Conservation (phyloP, 768 basidiomycete genomes). For the Gymnopilus junonius region DNA sequence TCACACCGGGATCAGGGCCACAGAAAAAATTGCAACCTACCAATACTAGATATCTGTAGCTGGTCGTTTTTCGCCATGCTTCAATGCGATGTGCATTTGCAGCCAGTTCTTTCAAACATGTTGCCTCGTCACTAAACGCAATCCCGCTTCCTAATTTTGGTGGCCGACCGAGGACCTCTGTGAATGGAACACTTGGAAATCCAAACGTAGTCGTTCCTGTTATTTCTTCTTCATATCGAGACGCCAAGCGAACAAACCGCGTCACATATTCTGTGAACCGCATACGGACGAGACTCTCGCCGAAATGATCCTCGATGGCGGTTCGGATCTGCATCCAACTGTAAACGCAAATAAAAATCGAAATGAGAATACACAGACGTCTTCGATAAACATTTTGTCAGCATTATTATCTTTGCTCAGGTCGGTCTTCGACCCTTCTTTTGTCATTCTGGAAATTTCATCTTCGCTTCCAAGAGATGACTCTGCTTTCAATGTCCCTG, state of each 20-base stretch:
- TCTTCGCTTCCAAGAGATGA: constrained; percentile 67
- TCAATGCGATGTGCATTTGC: constrained; percentile 87
- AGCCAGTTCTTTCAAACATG: constrained; percentile 69
- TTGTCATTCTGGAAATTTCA: constrained; percentile 64
- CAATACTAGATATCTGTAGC: constrained; percentile 72
- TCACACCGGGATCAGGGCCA: constrained; percentile 11
- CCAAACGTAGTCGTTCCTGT: constrained; percentile 79
- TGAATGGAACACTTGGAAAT: constrained; percentile 61
- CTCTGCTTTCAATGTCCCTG: constrained; percentile 70
- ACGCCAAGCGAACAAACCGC: constrained; percentile 88
- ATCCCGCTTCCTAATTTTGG: constrained; percentile 80
- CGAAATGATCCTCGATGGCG: constrained; percentile 91
- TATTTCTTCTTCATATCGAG: constrained; percentile 89
- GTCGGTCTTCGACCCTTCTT: constrained; percentile 62
- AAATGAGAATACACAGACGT: constrained; percentile 57
- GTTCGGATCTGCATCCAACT: constrained; percentile 65
- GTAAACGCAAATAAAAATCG: background rate
- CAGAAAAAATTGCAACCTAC: constrained; percentile 43
- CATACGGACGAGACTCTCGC: constrained; percentile 85
- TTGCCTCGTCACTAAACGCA: constrained; percentile 73
- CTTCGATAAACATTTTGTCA: constrained; percentile 92
- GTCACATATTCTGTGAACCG: constrained; percentile 89
- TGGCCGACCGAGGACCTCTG: constrained; percentile 45
- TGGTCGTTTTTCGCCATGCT: constrained; percentile 87
- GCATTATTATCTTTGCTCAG: constrained; percentile 63